A percentile compares a stretch with the other conserved stretches of the same genome.
These are phyloP conservation scores for Tremella fuciformis DNA, from an alignment of 768 basidiomycete species.

Conservation along the genomic window DNA sequence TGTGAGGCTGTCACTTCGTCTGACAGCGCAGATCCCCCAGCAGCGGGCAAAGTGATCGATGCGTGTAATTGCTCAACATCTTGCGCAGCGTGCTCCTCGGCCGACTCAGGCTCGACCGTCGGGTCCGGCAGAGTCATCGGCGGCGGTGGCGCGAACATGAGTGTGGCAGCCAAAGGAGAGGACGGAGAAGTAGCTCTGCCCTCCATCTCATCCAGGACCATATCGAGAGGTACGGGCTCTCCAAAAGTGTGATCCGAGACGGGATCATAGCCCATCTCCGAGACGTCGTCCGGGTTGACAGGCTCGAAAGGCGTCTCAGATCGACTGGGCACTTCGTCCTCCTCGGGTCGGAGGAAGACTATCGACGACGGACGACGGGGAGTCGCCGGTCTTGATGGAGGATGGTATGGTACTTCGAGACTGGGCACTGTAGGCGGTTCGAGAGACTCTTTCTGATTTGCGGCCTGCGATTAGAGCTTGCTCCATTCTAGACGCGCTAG, in stretches of 20 bases:
- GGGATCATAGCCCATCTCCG: constrained; percentile 1
- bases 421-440: not conserved
- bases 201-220: not conserved
- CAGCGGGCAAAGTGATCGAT: too few species aligned
- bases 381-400: not conserved
- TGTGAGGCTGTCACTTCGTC: too few species aligned
- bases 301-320: constrained; percentile 1
- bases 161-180: too few species aligned
- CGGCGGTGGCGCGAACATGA: too few species aligned
- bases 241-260: constrained; percentile 4
- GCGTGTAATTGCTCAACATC: too few species aligned
- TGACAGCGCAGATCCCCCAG: too few species aligned
- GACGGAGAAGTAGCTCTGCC: not conserved
- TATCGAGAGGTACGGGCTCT: not conserved
- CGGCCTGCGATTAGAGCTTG: not conserved
- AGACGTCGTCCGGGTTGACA: not conserved
- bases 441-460: not conserved
- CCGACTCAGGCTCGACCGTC: too few species aligned
- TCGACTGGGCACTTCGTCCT: constrained; percentile 1
- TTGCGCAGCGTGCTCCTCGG: too few species aligned
- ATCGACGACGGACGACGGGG: not conserved
- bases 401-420: not conserved
- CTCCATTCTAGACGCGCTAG: too few species aligned
- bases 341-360: not conserved
- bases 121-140: too few species aligned